Percentiles rank a stretch among this genome's conserved stretches.
Evolutionary conservation across 2,329 filamentous ascomycete species (phyloP).

Genomic region (Pseudonectria buxi): DNA sequence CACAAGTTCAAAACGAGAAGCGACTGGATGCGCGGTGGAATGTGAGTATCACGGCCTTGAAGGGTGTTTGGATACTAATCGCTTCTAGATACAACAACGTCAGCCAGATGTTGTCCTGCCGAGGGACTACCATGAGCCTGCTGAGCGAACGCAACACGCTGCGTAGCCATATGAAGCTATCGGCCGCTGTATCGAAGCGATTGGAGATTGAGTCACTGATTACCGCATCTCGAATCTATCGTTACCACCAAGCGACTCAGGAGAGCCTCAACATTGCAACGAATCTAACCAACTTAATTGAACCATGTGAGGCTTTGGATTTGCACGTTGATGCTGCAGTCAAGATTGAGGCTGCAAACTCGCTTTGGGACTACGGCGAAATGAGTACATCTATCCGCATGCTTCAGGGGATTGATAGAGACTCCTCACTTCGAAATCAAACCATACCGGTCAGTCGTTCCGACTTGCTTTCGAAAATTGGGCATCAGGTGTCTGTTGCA

Average conservation of each 20-base stretch:
- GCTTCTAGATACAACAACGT: slow-evolving; percentile 63
- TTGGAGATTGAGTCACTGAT: slow-evolving; percentile 74
- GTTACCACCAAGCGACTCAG: slow-evolving; percentile 74
- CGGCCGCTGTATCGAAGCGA: slow-evolving; percentile 56
- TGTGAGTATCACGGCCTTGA: slow-evolving; percentile 43
- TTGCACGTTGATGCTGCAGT: slow-evolving; percentile 71
- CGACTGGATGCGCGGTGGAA: slow-evolving; percentile 75
- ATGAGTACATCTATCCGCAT: slow-evolving; percentile 83
- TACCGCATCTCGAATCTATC: slow-evolving; percentile 65
- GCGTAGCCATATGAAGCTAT: slow-evolving; percentile 53
- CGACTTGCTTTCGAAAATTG: slow-evolving; percentile 79
- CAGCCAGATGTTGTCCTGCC: slow-evolving; percentile 71
- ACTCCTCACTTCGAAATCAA: slow-evolving; percentile 58
- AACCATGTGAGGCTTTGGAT: slow-evolving; percentile 61
- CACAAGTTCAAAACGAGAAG: slow-evolving; percentile 57
- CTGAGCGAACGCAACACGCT: slow-evolving; percentile 65
- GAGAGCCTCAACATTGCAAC: slow-evolving; percentile 83
- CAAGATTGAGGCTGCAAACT: slow-evolving; percentile 76
- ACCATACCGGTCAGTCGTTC: slow-evolving; percentile 66
- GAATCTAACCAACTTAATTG: slow-evolving; percentile 70
- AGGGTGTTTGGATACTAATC: slow-evolving; percentile 4
- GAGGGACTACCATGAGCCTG: slow-evolving; percentile 75
- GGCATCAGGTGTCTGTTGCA: slow-evolving; percentile 82
- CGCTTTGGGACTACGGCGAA: slow-evolving; percentile 92
- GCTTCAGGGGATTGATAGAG: slow-evolving; percentile 63